Evolutionary conservation across 306 rosid genomes (phyloP), one percentile per base, ranked within the genome.

Genomic region (Pyrus betulifolia): DNA sequence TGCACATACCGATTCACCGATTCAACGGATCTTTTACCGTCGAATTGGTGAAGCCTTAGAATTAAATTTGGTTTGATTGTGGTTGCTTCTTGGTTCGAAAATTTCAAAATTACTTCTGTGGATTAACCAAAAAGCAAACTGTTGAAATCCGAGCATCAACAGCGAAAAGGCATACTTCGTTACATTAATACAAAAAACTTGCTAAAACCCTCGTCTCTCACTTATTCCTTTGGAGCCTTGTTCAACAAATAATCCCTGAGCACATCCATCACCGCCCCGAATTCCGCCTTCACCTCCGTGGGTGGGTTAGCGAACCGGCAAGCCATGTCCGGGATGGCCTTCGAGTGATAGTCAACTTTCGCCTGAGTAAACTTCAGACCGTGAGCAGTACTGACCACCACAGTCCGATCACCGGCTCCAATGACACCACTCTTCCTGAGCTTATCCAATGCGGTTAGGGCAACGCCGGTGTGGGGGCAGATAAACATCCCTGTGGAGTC

Each of bases 381-480:
- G 76, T 93, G 98, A 0, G 98, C 98, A 40, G 98, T 93, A 69
- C 93, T 90, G 0, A 93, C 94, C 49, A 93, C 98, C 63, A 93
- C 98, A 0, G 91, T 92, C 81, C 87, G 78, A n/a, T 93, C 96
- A 55, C 52, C 28, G 0, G 85, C 40, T 3, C 83, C 85, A 4
- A 93, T 93, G 4, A 88, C 89, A 25, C 96, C 98, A 49, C 70
- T 49, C 15, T 84, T 86, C 79, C 96, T 86, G 2, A 93, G 90
- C 90, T 93, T 91, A 8, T 74, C 49, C 65, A 93, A 75, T 4
- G 98, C 97, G 17, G 95, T 80, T 17, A 93, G 70, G 0, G 95
- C 98, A 15, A 93, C 98, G 65, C 98, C 95, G 0, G 98, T 93
- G 45, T 88, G 98, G 1, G 98, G 98, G 69, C 98, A 93, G 0